Evolutionary conservation across 2,329 filamentous ascomycete species (phyloP), one percentile per base, ranked within the genome.

Genomic region (Colletotrichum sp.): DNA sequence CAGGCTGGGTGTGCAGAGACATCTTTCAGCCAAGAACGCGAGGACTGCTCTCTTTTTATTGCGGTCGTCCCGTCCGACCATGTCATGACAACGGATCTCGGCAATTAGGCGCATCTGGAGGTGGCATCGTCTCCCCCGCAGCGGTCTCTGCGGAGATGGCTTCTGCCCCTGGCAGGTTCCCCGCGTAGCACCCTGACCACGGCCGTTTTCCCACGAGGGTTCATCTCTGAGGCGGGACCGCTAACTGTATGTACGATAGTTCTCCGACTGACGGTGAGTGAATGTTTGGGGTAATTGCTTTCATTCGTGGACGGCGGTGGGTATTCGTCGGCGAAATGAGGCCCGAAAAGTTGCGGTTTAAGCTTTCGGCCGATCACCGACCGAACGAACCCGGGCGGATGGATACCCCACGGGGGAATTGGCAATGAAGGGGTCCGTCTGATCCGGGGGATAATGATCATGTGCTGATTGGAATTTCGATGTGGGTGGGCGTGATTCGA

Each of bases 51-150:
- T 15, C 10, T 32, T 57, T 39, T 72, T 72, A 21, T 43, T 32
- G 5, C 28, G 16, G 10, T 18, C 30, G 24, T 26, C 18, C 34
- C 5, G n/a, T 5, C 1, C 26, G 59, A 55, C 13, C 16, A 15
- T 39, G 30, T 12, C 39, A 43, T 43, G 59, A 74, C 71, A 34
- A 6, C 67, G 67, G 67, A 74, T 74, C 59, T 74, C 72, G 72
- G 67, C 67, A 74, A 24, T 9, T n/a, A 39, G 59, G 18, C 43
- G 6, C n/a, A 66, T 15, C 15, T 64, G 48, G 32, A n/a, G 26
- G 48, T 66, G 60, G 34, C 34, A 61, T 48, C 34, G 48, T 60
- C 24, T 71, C 52, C 52, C 61, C 71, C 67, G 34, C 60, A 61
- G 55, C 65, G 12, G 34, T 61, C 52, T 28, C 61, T 71, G 67